A percentile compares a stretch with the other conserved stretches of the same genome.
phyloP scores from a whole-genome alignment of 768 basidiomycete genomes.

The Lepiota brunneoincarnata region DNA sequence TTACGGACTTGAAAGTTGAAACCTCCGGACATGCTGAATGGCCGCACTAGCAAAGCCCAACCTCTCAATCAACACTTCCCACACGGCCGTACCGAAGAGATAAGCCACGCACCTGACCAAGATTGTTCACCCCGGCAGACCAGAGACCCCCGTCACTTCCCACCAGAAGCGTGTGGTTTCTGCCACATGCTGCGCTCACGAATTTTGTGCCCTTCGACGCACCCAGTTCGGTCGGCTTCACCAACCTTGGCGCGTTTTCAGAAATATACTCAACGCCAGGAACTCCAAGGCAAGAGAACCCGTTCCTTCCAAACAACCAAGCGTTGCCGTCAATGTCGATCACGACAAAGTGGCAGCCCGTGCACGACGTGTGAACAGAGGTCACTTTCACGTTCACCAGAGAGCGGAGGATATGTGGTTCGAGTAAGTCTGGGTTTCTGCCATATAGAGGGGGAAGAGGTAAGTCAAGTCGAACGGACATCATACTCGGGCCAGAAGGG shows the following conservation, averaged over 20 bases:
- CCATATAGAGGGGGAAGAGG: not conserved
- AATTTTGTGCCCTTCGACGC: constrained; percentile 57
- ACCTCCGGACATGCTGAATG: constrained; percentile 66
- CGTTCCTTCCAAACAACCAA: constrained; percentile 89
- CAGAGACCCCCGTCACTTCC: constrained; percentile 81
- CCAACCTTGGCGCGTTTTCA: constrained; percentile 67
- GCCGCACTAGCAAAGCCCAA: constrained; percentile 54
- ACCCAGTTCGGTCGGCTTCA: constrained; percentile 61
- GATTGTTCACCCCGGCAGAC: constrained; percentile 77
- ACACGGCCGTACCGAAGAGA: not conserved
- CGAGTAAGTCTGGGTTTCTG: constrained; percentile 76
- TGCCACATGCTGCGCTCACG: constrained; percentile 80
- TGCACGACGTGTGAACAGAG: constrained; percentile 75
- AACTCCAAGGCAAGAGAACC: constrained; percentile 64
- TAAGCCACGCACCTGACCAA: constrained; percentile 65
- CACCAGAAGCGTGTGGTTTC: constrained; percentile 80
- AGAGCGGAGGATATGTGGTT: constrained; percentile 88
- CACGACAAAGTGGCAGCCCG: constrained; percentile 72
- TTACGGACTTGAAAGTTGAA: constrained; percentile 59
- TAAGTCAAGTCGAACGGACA: constrained; percentile 8
- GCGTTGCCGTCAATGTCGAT: constrained; percentile 77
- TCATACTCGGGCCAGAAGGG: constrained; percentile 13
- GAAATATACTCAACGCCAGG: constrained; percentile 57
- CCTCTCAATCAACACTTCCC: not conserved
- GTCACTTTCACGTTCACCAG: constrained; percentile 73